phyloP scores from a whole-genome alignment of 2,329 filamentous ascomycete species.

The Cytospora schulzeri region DNA sequence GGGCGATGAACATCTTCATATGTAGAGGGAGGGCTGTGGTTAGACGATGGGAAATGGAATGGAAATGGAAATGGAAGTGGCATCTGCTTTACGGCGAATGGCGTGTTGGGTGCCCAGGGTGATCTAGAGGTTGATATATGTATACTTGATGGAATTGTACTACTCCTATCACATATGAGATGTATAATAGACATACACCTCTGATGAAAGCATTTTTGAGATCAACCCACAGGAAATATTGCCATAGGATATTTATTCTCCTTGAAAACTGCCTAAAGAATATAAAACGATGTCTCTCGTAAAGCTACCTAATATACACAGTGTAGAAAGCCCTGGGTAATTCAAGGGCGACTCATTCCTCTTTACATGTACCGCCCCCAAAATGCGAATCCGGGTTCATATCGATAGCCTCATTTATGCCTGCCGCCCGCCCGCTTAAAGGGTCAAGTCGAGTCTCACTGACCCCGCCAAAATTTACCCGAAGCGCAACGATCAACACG shows the following conservation, averaged over 20 bases:
- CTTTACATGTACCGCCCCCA: background rate
- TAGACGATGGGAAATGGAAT: background rate
- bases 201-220: background rate
- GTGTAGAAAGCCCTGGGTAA: no score
- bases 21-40: no score
- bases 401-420: constrained; percentile 14
- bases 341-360: background rate
- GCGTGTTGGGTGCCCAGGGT: no score
- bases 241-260: no score
- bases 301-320: no score
- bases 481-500: constrained; percentile 1
- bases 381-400: background rate
- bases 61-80: background rate
- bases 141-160: background rate
- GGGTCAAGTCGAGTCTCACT: background rate
- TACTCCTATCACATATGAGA: background rate
- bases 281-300: no score
- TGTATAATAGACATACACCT: no score
- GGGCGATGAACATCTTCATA: background rate
- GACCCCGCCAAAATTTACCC: constrained; percentile 28
- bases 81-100: background rate
- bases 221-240: no score
- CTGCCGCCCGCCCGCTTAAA: background rate
- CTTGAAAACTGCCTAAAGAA: no score
- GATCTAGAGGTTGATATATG: background rate